phyloP scores from a whole-genome alignment of 2,329 filamentous ascomycete genomes.

The Diplocarpon rosae region DNA sequence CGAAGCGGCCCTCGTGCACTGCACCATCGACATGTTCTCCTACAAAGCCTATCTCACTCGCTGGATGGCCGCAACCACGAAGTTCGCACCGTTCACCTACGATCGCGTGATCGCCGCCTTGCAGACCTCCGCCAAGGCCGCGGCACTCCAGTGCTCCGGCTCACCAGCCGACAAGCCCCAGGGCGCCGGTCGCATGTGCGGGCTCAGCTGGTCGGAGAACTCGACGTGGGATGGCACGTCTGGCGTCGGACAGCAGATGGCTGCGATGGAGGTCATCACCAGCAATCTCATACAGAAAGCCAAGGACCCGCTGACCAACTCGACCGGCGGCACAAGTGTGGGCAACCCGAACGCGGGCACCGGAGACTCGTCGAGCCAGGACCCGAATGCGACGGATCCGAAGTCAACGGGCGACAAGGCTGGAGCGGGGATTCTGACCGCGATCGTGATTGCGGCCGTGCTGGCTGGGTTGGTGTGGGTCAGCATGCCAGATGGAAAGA shows the following conservation, averaged over 20 bases:
- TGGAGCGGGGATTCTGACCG: constrained; percentile 32
- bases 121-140: constrained; percentile 44
- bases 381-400: constrained; percentile 16
- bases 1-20: constrained; percentile 49
- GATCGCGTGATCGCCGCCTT: constrained; percentile 40
- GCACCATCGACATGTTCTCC: constrained; percentile 47
- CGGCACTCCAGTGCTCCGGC: constrained; percentile 50
- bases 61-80: constrained; percentile 44
- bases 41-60: constrained; percentile 56
- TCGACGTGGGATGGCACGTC: constrained; percentile 44
- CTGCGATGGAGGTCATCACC: constrained; percentile 41
- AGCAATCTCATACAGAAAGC: constrained; percentile 26
- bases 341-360: constrained; percentile 24
- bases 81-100: constrained; percentile 45
- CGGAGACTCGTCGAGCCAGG: constrained; percentile 14
- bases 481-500: constrained; percentile 8
- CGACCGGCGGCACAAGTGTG: constrained; percentile 43
- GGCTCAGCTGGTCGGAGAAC: constrained; percentile 42
- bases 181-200: constrained; percentile 42
- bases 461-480: constrained; percentile 11
- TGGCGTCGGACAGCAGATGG: constrained; percentile 41
- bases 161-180: constrained; percentile 29
- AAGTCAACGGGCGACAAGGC: constrained; percentile 28
- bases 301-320: constrained; percentile 33
- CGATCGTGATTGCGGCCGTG: constrained; percentile 14